These are phyloP conservation scores for Ceratobasidium sp. DNA, from an alignment of 1,284 basidiomycete species.

Conservation along the genomic window DNA sequence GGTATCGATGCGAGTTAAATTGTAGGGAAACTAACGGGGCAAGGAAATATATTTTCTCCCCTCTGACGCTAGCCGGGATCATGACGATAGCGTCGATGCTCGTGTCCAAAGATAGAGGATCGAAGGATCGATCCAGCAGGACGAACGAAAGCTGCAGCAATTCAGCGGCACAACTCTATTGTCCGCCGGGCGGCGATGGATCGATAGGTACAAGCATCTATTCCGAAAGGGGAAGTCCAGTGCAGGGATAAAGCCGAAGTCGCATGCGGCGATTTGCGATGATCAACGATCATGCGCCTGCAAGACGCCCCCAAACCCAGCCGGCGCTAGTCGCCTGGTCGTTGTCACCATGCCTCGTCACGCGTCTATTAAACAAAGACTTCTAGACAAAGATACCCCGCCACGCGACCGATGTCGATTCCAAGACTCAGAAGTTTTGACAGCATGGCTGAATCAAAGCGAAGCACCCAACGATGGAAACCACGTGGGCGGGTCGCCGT, in stretches of 20 bases:
- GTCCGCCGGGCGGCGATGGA: conserved; percentile 5
- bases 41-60: conserved; percentile 5
- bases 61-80: conserved; percentile 22
- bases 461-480: background rate
- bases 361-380: background rate
- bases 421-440: background rate
- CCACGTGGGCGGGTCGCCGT: conserved; percentile 12
- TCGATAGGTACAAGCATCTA: background rate
- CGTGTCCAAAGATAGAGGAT: background rate
- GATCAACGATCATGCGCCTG: conserved; percentile 7
- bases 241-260: background rate
- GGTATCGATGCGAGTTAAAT: conserved; percentile 30
- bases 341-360: background rate
- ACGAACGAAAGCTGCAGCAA: background rate
- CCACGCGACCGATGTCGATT: background rate
- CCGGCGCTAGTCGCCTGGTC: background rate
- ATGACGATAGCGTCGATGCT: conserved; percentile 7
- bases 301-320: background rate
- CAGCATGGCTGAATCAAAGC: conserved; percentile 7
- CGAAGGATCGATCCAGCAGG: background rate
- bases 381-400: background rate
- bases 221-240: background rate
- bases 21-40: conserved; percentile 15
- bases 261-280: conserved; percentile 14
- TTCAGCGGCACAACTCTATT: conserved; percentile 6